These are phyloP conservation scores for Claviceps sp. DNA, from an alignment of 2,329 filamentous ascomycete genomes.

Conservation along the genomic window DNA sequence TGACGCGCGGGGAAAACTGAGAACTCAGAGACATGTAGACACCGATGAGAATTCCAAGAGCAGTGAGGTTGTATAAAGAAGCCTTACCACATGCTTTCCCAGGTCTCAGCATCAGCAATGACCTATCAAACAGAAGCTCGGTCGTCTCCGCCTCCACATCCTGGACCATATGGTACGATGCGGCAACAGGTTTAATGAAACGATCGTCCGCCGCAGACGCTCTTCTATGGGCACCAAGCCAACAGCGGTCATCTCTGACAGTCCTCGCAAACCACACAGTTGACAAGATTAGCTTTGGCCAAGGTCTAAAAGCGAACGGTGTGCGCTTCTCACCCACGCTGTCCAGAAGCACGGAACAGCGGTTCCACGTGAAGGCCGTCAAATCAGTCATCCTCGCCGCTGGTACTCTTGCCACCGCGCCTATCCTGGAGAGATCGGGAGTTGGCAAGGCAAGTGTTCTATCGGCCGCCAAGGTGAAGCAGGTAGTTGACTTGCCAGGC, in stretches of 20 bases:
- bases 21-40: neutral
- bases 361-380: slow-evolving; percentile 1
- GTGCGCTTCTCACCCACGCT: slow-evolving; percentile 10
- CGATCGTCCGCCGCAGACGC: slow-evolving; percentile 13
- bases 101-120: slow-evolving; percentile 10
- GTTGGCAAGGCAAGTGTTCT: slow-evolving; percentile 36
- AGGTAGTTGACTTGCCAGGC: slow-evolving; percentile 38
- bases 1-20: neutral
- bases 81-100: slow-evolving; percentile 9
- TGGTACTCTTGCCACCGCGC: slow-evolving; percentile 7
- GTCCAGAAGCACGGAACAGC: slow-evolving; percentile 33
- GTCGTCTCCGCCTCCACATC: slow-evolving; percentile 13
- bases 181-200: slow-evolving; percentile 5
- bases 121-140: slow-evolving; percentile 11
- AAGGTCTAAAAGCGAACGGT: neutral
- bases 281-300: slow-evolving; percentile 19
- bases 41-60: slow-evolving; percentile 11
- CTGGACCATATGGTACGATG: slow-evolving; percentile 14
- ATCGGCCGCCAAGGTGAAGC: slow-evolving; percentile 28
- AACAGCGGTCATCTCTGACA: slow-evolving; percentile 18
- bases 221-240: slow-evolving; percentile 20
- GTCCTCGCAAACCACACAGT: slow-evolving; percentile 17
- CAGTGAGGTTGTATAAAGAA: slow-evolving; percentile 11
- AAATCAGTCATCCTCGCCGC: slow-evolving; percentile 9
- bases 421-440: slow-evolving; percentile 40